A percentile compares a stretch with the other conserved stretches of the same genome.
These are phyloP conservation scores for Knoxdaviesia capensis DNA, from an alignment of 2,329 filamentous ascomycete species.

Conservation along the genomic window DNA sequence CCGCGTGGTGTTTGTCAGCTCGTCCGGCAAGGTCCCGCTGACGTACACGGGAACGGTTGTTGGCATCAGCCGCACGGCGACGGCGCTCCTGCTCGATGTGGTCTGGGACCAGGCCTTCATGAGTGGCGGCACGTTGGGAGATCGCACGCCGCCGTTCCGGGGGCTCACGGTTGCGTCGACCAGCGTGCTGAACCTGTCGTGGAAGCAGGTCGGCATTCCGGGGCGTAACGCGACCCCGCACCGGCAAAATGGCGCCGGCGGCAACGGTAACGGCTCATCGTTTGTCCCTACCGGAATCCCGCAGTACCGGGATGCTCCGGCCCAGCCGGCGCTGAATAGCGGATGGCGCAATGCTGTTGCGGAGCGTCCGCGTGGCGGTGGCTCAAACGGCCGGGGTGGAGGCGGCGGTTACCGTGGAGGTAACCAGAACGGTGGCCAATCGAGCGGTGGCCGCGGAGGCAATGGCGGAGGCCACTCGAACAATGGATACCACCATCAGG, in stretches of 20 bases:
- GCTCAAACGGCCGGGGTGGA: slow-evolving; percentile 24
- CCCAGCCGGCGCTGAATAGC: slow-evolving; percentile 33
- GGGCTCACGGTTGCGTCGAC: slow-evolving; percentile 78
- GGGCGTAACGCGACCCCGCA: slow-evolving; percentile 33
- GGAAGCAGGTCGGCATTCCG: slow-evolving; percentile 55
- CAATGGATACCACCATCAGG: slow-evolving; percentile 8
- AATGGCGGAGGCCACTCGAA: slow-evolving; percentile 9
- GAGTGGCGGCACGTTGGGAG: slow-evolving; percentile 83
- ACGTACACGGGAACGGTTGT: slow-evolving; percentile 84
- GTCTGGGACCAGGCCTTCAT: slow-evolving; percentile 93
- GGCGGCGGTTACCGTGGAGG: slow-evolving; percentile 16
- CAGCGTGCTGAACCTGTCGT: slow-evolving; percentile 73
- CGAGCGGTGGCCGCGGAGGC: slow-evolving; percentile 5
- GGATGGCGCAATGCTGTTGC: slow-evolving; percentile 22
- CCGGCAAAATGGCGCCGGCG: slow-evolving; percentile 11
- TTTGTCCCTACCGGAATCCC: slow-evolving; percentile 35
- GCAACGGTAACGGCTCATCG: slow-evolving; percentile 32
- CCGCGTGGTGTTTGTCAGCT: slow-evolving; percentile 78
- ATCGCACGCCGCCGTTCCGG: slow-evolving; percentile 79
- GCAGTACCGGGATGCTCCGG: slow-evolving; percentile 38
- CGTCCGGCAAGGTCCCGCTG: slow-evolving; percentile 87
- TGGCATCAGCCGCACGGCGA: slow-evolving; percentile 74
- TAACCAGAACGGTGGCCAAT: slow-evolving; percentile 9
- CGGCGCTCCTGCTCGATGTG: slow-evolving; percentile 67
- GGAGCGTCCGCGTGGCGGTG: slow-evolving; percentile 13